A percentile compares a stretch with the other conserved stretches of the same genome.
phyloP scores from a whole-genome alignment of 306 rosid species.

The Lathyrus aphaca region DNA sequence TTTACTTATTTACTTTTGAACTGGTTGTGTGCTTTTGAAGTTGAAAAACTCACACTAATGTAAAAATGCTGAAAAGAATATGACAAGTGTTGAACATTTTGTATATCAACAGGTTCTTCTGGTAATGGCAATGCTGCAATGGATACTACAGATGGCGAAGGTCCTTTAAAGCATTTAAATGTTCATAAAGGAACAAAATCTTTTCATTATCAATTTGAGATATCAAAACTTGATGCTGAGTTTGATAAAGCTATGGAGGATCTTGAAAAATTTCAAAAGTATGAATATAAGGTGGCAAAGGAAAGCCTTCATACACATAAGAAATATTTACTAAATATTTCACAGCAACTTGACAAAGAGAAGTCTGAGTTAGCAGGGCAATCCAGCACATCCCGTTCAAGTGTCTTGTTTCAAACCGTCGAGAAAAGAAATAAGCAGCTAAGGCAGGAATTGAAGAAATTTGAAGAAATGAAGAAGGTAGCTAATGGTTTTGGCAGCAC shows the following conservation, averaged over 20 bases:
- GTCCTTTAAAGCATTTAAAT: background rate
- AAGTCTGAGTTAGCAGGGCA: slow-evolving; percentile 49
- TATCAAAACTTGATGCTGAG: slow-evolving; percentile 50
- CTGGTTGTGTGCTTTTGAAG: slow-evolving; percentile 17
- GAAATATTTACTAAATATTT: slow-evolving; percentile 52
- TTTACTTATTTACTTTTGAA: slow-evolving; percentile 12
- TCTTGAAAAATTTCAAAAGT: slow-evolving; percentile 59
- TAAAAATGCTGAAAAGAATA: background rate
- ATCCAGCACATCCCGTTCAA: slow-evolving; percentile 39
- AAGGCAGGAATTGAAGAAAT: slow-evolving; percentile 50
- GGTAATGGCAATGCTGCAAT: slow-evolving; percentile 27
- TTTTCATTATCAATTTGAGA: slow-evolving; percentile 42
- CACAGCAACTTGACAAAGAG: slow-evolving; percentile 63
- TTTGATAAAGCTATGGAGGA: slow-evolving; percentile 51
- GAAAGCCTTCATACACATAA: slow-evolving; percentile 56
- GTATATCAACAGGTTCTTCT: slow-evolving; percentile 42
- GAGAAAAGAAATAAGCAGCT: slow-evolving; percentile 58
- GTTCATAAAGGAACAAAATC: slow-evolving; percentile 28
- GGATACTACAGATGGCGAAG: slow-evolving; percentile 27
- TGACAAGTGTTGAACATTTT: slow-evolving; percentile 22
- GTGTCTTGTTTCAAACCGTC: slow-evolving; percentile 42
- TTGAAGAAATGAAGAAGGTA: slow-evolving; percentile 63
- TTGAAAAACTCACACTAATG: slow-evolving; percentile 2
- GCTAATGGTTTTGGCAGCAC: slow-evolving; percentile 68
- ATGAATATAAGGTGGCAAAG: slow-evolving; percentile 60